Percentiles rank a stretch among this genome's conserved stretches.
phyloP scores from a whole-genome alignment of 2,329 filamentous ascomycete species.

The Fusarium sulawesiense region DNA sequence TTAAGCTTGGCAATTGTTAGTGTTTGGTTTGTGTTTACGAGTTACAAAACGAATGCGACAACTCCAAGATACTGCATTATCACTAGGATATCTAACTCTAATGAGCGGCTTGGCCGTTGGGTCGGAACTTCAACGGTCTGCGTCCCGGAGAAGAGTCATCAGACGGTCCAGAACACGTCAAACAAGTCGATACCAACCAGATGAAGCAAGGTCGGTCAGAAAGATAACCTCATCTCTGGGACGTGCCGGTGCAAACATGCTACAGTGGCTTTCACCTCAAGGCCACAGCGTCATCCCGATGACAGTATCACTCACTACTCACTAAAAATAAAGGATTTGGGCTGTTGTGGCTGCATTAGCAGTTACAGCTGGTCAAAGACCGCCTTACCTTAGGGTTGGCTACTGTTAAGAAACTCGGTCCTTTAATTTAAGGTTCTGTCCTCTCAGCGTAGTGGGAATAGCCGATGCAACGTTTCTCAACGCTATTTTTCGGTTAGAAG shows the following conservation, averaged over 20 bases:
- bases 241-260: conserved; percentile 8
- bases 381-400: neutral
- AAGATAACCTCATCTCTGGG: conserved; percentile 6
- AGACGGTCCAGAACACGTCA: neutral
- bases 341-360: conserved; percentile 19
- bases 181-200: neutral
- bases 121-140: conserved; percentile 1
- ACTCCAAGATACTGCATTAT: neutral
- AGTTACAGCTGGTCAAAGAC: conserved; percentile 6
- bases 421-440: conserved; percentile 13
- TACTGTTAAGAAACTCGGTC: conserved; percentile 3
- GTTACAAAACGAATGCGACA: conserved; percentile 1
- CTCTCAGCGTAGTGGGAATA: conserved; percentile 2
- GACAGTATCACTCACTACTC: neutral
- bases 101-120: conserved; percentile 1
- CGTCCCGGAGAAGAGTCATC: neutral
- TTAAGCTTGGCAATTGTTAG: neutral
- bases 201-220: neutral
- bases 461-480: conserved; percentile 32
- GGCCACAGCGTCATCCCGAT: conserved; percentile 20
- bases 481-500: conserved; percentile 7
- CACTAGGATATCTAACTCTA: neutral
- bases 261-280: conserved; percentile 15
- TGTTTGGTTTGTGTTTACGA: neutral
- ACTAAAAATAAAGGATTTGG: conserved; percentile 21